Evolutionary conservation across 352 stramenopile genomes (phyloP).

Genomic region (Phytophthora pisi): DNA sequence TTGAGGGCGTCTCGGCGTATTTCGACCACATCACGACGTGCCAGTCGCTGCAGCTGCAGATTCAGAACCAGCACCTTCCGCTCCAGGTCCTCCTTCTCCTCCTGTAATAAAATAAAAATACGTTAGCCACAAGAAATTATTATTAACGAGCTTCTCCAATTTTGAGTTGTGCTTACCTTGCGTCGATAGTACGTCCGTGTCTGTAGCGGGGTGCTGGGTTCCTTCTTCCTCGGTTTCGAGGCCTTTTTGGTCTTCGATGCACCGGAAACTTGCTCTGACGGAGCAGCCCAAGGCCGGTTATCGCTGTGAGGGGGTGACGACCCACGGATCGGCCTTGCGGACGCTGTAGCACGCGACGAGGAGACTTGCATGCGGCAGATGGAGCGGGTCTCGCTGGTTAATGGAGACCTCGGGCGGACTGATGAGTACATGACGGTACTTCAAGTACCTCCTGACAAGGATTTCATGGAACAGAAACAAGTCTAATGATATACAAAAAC

Average conservation of each 20-base stretch:
- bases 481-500: background rate
- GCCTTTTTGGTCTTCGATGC: constrained; percentile 5
- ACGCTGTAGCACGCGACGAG: background rate
- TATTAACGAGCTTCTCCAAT: background rate
- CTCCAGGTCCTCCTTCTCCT: constrained; percentile 45
- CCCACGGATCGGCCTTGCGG: background rate
- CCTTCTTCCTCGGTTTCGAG: constrained; percentile 11
- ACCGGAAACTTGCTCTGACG: background rate
- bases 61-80: constrained; percentile 34
- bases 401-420: background rate
- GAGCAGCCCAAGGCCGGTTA: background rate
- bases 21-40: constrained; percentile 23
- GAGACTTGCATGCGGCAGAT: background rate
- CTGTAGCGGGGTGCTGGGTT: constrained; percentile 15
- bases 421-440: background rate
- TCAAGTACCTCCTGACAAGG: too few species aligned
- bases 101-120: constrained; percentile 14
- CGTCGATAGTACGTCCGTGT: constrained; percentile 52
- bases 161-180: constrained; percentile 30
- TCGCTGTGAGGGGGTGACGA: background rate
- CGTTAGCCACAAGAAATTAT: background rate
- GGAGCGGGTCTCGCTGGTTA: background rate
- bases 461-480: background rate
- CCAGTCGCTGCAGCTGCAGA: constrained; percentile 34
- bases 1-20: constrained; percentile 34